Evolutionary conservation across 768 basidiomycete species (phyloP).

Genomic region (Pholiota molesta): DNA sequence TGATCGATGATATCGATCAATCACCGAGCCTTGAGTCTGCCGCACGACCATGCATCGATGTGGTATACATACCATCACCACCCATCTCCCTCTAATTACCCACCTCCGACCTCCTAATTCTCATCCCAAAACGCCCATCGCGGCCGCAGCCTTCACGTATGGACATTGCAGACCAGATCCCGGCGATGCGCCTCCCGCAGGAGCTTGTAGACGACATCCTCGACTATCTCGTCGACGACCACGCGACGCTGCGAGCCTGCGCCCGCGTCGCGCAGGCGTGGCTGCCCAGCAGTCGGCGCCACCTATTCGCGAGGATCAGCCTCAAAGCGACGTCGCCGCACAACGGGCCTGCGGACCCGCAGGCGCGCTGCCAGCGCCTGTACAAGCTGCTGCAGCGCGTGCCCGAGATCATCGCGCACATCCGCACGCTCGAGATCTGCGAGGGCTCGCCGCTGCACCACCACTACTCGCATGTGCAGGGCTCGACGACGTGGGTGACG

Average conservation of each 20-base stretch:
- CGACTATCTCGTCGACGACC: constrained; percentile 44
- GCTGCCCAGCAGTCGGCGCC: constrained; percentile 40
- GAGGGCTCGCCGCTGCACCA: constrained; percentile 39
- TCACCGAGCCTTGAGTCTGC: constrained; percentile 28
- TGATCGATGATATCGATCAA: constrained; percentile 35
- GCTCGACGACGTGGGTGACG: constrained; percentile 41
- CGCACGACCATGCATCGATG: constrained; percentile 26
- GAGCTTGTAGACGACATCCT: constrained; percentile 51
- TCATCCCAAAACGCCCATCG: background rate
- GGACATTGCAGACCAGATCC: constrained; percentile 15
- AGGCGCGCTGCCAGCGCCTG: constrained; percentile 38
- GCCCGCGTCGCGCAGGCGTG: constrained; percentile 41
- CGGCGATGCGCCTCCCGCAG: constrained; percentile 38
- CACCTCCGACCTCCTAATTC: background rate
- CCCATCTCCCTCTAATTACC: constrained; percentile 3
- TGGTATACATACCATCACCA: constrained; percentile 21
- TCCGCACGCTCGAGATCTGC: constrained; percentile 41
- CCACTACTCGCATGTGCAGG: constrained; percentile 27
- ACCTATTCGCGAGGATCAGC: constrained; percentile 42
- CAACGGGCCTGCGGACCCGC: constrained; percentile 27
- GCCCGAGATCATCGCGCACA: constrained; percentile 35
- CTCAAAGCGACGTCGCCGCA: constrained; percentile 36
- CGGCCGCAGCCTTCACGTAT: constrained; percentile 4
- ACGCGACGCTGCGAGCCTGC: constrained; percentile 32
- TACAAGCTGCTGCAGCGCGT: constrained; percentile 33